phyloP scores from a whole-genome alignment of 257 asterid species.

The Primulina tabacum region DNA sequence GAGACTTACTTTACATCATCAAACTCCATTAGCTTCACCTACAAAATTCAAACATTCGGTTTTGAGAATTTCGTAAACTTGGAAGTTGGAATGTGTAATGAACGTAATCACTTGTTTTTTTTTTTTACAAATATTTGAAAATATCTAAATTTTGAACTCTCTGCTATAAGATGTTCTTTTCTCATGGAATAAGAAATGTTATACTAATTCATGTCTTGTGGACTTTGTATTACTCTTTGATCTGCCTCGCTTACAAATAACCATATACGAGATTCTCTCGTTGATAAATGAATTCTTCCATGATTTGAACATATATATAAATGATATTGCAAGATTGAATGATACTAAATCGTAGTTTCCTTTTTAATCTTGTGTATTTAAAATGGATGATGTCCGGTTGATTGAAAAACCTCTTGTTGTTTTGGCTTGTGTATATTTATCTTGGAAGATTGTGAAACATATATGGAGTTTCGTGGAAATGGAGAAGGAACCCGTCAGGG shows the following conservation, averaged over 20 bases:
- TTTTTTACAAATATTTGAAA: too few species aligned
- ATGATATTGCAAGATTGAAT: conserved; percentile 3
- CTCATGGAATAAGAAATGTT: conserved; percentile 45
- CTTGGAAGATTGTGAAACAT: conserved; percentile 61
- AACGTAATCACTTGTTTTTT: too few species aligned
- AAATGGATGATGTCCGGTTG: conserved; percentile 44
- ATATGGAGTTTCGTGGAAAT: conserved; percentile 47
- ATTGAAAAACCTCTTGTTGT: conserved; percentile 57
- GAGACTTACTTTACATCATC: too few species aligned
- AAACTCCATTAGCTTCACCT: too few species aligned
- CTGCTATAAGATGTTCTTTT: conserved; percentile 40
- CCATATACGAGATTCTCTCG: conserved; percentile 7
- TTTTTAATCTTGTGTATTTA: not conserved
- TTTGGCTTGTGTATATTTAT: conserved; percentile 51
- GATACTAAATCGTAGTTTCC: not conserved
- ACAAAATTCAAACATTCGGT: too few species aligned
- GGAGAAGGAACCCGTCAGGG: conserved; percentile 55
- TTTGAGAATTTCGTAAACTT: too few species aligned
- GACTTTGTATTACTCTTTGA: conserved; percentile 42
- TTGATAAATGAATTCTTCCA: not conserved
- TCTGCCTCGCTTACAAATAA: conserved; percentile 26
- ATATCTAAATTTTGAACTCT: not conserved
- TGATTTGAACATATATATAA: conserved; percentile 6
- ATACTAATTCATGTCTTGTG: conserved; percentile 61
- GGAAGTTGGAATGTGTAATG: too few species aligned